Conservation (phyloP, 108 stramenopile species). For the Fistulifera pelliculosa region DNA sequence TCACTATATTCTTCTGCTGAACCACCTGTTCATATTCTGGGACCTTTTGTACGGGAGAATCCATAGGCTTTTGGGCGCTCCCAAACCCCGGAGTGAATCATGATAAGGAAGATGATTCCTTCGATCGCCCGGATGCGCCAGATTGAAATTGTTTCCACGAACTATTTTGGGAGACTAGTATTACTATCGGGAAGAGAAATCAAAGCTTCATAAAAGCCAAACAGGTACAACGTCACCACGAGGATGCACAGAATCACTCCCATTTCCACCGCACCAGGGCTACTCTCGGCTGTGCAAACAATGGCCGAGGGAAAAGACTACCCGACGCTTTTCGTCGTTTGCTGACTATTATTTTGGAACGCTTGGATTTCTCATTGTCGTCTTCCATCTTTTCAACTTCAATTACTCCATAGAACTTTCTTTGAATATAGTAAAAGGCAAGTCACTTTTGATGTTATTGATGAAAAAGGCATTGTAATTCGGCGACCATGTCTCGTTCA, state of each 20-base stretch:
- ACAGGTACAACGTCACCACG: slow-evolving; percentile 26
- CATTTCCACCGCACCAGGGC: slow-evolving; percentile 14
- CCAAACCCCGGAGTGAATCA: slow-evolving; percentile 8
- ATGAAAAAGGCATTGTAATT: no score
- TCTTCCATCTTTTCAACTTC: neutral
- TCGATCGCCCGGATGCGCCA: no score
- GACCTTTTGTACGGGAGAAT: neutral
- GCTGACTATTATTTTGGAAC: neutral
- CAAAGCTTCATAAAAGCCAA: slow-evolving; percentile 26
- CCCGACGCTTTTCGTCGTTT: neutral
- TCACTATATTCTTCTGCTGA: neutral
- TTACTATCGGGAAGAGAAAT: slow-evolving; percentile 22
- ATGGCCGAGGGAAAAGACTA: slow-evolving; percentile 13
- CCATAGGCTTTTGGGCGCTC: neutral
- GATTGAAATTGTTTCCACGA: slow-evolving; percentile 10
- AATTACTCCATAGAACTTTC: neutral
- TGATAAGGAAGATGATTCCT: slow-evolving; percentile 11
- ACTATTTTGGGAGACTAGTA: slow-evolving; percentile 11
- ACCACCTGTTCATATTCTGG: neutral
- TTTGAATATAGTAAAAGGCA: neutral
- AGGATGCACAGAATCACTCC: slow-evolving; percentile 21
- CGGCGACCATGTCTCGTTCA: no score
- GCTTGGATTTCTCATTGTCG: slow-evolving; percentile 1
- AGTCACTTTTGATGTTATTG: no score
- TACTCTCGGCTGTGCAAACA: slow-evolving; percentile 18